A percentile compares a stretch with the other conserved stretches of the same genome.
Evolutionary conservation across 768 basidiomycete species (phyloP).

Genomic region (Daedaleopsis nitida): DNA sequence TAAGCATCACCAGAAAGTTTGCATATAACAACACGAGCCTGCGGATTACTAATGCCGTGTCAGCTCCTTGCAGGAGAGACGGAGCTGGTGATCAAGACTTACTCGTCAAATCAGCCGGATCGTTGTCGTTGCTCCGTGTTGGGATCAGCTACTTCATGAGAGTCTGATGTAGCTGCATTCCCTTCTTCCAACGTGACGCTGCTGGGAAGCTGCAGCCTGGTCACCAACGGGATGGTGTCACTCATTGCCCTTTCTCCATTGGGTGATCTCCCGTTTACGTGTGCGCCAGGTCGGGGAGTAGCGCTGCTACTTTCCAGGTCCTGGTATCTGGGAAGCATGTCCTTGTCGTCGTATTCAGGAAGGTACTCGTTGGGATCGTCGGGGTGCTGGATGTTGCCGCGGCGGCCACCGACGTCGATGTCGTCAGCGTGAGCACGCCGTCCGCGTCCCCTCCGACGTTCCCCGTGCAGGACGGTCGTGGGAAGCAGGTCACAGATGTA

Average conservation of each 20-base stretch:
- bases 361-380: conserved; percentile 16
- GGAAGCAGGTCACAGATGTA: conserved; percentile 12
- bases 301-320: conserved; percentile 1
- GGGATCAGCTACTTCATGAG: conserved; percentile 1
- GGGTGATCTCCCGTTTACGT: conserved; percentile 1
- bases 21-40: background rate
- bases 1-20: background rate
- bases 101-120: background rate
- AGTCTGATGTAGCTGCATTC: conserved; percentile 5
- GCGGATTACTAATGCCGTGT: background rate
- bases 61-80: background rate
- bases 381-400: conserved; percentile 9
- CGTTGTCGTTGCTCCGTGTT: background rate
- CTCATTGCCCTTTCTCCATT: conserved; percentile 9
- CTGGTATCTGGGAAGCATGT: conserved; percentile 19
- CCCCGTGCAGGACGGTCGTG: background rate
- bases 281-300: background rate
- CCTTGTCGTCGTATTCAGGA: conserved; percentile 22
- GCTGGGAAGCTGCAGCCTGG: background rate
- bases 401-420: conserved; percentile 9
- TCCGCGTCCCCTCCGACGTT: background rate
- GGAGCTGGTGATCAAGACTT: background rate
- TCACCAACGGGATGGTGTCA: conserved; percentile 13
- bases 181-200: conserved; percentile 6
- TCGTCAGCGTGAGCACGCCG: conserved; percentile 11